Percentiles rank a stretch among this genome's conserved stretches.
Conservation (phyloP, 2,329 filamentous ascomycete genomes). For the Fusarium domesticum region DNA sequence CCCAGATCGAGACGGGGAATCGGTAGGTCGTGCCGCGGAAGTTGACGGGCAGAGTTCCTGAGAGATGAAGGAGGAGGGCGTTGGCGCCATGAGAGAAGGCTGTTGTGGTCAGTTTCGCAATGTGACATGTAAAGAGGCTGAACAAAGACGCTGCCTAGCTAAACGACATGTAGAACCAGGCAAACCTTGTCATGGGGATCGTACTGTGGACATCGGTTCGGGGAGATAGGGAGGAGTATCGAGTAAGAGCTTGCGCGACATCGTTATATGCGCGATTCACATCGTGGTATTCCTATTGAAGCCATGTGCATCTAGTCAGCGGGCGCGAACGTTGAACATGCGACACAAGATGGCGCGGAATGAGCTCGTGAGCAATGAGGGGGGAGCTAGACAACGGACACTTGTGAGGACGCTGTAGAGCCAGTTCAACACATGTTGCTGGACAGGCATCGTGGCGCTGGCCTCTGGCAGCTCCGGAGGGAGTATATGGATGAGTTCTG, state of each 20-base stretch:
- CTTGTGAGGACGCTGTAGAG: conserved; percentile 86
- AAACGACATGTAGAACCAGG: conserved; percentile 28
- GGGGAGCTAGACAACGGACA: conserved; percentile 43
- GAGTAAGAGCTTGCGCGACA: conserved; percentile 75
- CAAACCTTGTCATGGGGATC: conserved; percentile 36
- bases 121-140: conserved; percentile 4
- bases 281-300: conserved; percentile 79
- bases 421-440: conserved; percentile 91
- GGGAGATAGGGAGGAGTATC: conserved; percentile 76
- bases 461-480: no score
- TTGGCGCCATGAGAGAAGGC: conserved; percentile 87
- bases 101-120: conserved; percentile 36
- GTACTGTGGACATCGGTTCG: conserved; percentile 94
- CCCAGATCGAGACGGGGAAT: conserved; percentile 90
- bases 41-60: conserved; percentile 83
- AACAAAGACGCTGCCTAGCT: conserved; percentile 11
- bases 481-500: no score
- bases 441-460: conserved; percentile 60
- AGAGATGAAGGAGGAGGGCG: conserved; percentile 79
- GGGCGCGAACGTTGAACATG: neutral
- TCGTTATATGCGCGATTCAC: conserved; percentile 91
- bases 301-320: conserved; percentile 2
- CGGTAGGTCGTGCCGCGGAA: conserved; percentile 88
- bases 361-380: conserved; percentile 7
- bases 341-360: neutral